Evolutionary conservation across 805 yeast species (phyloP).

Genomic region (Candida berthetii): DNA sequence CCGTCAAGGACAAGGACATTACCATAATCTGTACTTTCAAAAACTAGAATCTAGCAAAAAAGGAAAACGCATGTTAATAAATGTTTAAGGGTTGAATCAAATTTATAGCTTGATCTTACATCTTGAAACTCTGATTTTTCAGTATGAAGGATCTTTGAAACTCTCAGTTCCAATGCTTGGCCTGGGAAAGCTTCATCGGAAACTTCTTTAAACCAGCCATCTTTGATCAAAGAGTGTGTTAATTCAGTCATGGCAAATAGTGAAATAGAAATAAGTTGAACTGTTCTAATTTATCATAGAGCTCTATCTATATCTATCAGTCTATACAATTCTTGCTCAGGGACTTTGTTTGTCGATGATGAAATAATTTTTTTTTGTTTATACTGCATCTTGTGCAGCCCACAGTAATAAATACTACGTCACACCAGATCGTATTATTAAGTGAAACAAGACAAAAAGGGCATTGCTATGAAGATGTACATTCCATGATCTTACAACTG

Average conservation of each 20-base stretch:
- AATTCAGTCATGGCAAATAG: conserved; percentile 9
- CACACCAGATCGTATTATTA: too few species aligned
- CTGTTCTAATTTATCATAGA: too few species aligned
- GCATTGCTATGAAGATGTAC: too few species aligned
- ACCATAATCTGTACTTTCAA: conserved; percentile 71
- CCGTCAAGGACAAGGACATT: conserved; percentile 89
- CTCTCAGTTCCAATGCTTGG: conserved; percentile 67
- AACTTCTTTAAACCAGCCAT: conserved; percentile 82
- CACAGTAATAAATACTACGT: too few species aligned
- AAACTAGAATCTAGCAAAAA: conserved; percentile 49
- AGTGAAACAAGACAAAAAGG: too few species aligned
- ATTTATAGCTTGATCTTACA: conserved; percentile 23
- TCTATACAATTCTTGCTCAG: too few species aligned
- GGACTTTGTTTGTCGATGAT: too few species aligned
- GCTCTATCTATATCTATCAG: too few species aligned
- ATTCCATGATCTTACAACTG: too few species aligned
- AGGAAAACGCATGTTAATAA: conserved; percentile 8
- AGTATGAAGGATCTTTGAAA: conserved; percentile 59
- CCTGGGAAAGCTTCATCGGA: conserved; percentile 77
- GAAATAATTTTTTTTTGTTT: too few species aligned
- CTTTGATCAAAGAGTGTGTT: conserved; percentile 29
- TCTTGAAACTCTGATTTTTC: conserved; percentile 74
- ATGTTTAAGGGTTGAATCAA: too few species aligned
- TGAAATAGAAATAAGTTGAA: conserved; percentile 4
- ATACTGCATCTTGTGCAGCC: too few species aligned